Percentiles rank a stretch among this genome's conserved stretches.
phyloP scores from a whole-genome alignment of 306 rosid species.

The Mimosa bimucronata region DNA sequence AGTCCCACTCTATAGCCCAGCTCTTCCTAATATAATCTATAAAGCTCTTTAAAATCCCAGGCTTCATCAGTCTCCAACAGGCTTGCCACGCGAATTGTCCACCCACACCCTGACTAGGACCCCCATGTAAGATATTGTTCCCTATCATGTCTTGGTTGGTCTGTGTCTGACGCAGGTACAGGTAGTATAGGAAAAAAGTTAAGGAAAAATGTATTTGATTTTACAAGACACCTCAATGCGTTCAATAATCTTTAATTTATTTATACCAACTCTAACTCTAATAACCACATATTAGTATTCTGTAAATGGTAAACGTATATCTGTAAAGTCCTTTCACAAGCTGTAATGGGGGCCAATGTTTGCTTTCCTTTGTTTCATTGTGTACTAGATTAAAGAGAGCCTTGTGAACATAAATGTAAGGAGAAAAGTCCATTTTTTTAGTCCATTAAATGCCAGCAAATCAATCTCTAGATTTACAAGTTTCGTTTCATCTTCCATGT shows the following conservation, averaged over 20 bases:
- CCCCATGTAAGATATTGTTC: not conserved
- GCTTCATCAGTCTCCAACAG: not conserved
- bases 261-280: not conserved
- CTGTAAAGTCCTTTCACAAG: constrained; percentile 37
- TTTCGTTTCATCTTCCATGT: not conserved
- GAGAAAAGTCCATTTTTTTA: not conserved
- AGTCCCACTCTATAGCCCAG: not conserved
- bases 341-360: constrained; percentile 51
- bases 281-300: not conserved
- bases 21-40: not conserved
- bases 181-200: not conserved
- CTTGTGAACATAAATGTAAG: not conserved
- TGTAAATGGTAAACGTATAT: constrained; percentile 29
- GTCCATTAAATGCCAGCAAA: not conserved
- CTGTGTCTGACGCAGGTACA: constrained; percentile 21
- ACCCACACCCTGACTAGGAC: not conserved
- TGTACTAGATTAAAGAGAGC: not conserved
- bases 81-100: not conserved
- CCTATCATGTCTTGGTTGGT: not conserved
- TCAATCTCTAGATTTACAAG: not conserved
- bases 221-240: not conserved
- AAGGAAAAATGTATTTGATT: not conserved
- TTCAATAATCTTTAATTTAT: not conserved
- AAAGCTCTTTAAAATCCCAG: not conserved
- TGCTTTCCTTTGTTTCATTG: not conserved